A percentile compares a stretch with the other conserved stretches of the same genome.
Evolutionary conservation across 2,329 filamentous ascomycete genomes (phyloP).

Genomic region (Pezicula radicicola): DNA sequence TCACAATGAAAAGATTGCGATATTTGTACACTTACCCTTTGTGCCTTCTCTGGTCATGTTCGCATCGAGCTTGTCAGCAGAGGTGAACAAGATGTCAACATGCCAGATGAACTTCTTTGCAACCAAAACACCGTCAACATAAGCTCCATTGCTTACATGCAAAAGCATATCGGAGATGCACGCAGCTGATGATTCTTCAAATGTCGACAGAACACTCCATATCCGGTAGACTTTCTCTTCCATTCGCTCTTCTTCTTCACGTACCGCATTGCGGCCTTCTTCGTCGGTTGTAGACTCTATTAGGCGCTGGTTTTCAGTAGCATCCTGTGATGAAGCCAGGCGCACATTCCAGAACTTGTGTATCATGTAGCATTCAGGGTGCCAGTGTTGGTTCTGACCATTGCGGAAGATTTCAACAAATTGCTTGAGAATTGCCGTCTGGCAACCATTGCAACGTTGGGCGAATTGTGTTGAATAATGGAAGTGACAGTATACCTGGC

Average conservation of each 20-base stretch:
- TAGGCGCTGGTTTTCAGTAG: conserved; percentile 37
- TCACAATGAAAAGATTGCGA: background rate
- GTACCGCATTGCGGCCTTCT: conserved; percentile 71
- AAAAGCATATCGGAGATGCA: conserved; percentile 99
- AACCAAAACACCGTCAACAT: conserved; percentile 90
- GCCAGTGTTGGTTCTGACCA: conserved; percentile 98
- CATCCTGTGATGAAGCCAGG: conserved; percentile 46
- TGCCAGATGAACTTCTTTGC: conserved; percentile 96
- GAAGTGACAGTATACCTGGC: conserved; percentile 95
- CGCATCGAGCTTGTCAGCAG: conserved; percentile 79
- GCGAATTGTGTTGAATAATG: conserved; percentile 98
- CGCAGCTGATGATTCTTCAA: conserved; percentile 95
- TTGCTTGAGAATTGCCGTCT: conserved; percentile 96
- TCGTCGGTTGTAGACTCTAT: conserved; percentile 55
- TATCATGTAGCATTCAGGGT: conserved; percentile 99
- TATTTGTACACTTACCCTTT: conserved; percentile 58
- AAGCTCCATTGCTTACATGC: conserved; percentile 96
- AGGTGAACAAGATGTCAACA: conserved; percentile 87
- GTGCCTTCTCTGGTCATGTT: conserved; percentile 66
- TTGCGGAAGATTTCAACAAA: conserved; percentile 99
- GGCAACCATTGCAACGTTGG: conserved; percentile 92
- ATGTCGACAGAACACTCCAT: conserved; percentile 95
- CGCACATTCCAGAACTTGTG: conserved; percentile 99
- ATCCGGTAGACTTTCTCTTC: conserved; percentile 98
- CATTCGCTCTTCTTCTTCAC: conserved; percentile 86